Evolutionary conservation across 2,329 filamentous ascomycete genomes (phyloP).

Genomic region (Microsporum canis): DNA sequence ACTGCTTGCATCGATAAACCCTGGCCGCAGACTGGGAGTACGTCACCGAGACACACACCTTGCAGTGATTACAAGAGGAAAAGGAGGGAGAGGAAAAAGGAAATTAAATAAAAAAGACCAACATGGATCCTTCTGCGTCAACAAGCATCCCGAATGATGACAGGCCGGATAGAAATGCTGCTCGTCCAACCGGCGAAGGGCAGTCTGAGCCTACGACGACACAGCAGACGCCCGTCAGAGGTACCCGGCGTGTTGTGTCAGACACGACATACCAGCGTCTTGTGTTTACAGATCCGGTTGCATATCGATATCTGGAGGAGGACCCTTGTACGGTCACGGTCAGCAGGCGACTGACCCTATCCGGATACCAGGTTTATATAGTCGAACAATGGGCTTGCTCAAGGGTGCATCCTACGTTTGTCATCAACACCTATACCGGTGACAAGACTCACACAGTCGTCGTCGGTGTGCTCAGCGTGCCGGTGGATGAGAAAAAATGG

Average conservation of each 20-base stretch:
- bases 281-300: slow-evolving; percentile 55
- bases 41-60: neutral
- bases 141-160: neutral
- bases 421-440: slow-evolving; percentile 88
- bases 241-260: neutral
- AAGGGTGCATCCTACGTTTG: slow-evolving; percentile 73
- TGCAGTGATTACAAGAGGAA: neutral
- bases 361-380: slow-evolving; percentile 84
- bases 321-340: slow-evolving; percentile 66
- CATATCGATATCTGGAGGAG: slow-evolving; percentile 69
- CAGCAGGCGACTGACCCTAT: slow-evolving; percentile 56
- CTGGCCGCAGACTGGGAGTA: neutral
- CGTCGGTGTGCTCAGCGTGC: slow-evolving; percentile 70
- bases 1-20: neutral
- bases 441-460: slow-evolving; percentile 67
- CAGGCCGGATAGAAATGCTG: neutral
- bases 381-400: slow-evolving; percentile 98
- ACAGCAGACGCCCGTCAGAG: neutral
- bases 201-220: neutral
- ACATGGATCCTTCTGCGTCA: neutral
- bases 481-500: slow-evolving; percentile 68
- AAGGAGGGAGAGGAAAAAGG: neutral
- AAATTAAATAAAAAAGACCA: neutral
- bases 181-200: neutral
- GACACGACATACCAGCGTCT: slow-evolving; percentile 37